Conservation (phyloP, 371 early-diverging fungal species). For the Syncephalis fuscata region DNA sequence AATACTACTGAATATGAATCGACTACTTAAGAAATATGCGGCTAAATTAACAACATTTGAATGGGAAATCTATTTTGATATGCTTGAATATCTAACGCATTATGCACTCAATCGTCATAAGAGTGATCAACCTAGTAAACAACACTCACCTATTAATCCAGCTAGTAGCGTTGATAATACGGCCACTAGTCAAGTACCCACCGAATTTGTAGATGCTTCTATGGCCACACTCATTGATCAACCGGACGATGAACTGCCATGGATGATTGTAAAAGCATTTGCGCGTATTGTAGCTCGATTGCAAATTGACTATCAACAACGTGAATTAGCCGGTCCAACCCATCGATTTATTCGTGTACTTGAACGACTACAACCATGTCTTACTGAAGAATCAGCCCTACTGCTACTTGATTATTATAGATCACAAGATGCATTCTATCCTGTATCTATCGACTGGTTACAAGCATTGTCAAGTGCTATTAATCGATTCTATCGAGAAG, state of each 20-base stretch:
- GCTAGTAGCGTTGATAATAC: neutral
- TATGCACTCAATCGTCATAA: conserved; percentile 1
- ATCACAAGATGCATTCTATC: conserved; percentile 35
- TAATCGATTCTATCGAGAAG: conserved; percentile 30
- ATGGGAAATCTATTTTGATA: conserved; percentile 21
- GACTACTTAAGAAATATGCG: conserved; percentile 9
- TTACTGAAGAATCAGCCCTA: conserved; percentile 32
- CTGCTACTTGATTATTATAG: conserved; percentile 38
- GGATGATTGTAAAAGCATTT: too few species aligned
- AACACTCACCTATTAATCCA: too few species aligned
- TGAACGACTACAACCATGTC: conserved; percentile 27
- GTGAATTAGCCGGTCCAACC: conserved; percentile 19
- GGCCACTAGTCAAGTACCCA: neutral
- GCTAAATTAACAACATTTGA: conserved; percentile 13
- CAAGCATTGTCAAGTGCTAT: conserved; percentile 28
- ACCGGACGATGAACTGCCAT: too few species aligned
- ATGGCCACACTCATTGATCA: neutral
- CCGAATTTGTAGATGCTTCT: neutral
- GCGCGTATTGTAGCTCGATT: conserved; percentile 6
- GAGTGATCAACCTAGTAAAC: conserved; percentile 1
- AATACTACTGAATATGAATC: conserved; percentile 12
- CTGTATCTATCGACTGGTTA: conserved; percentile 44
- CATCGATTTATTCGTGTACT: conserved; percentile 35
- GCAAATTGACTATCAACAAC: conserved; percentile 7
- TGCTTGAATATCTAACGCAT: conserved; percentile 13